Base-by-base conservation (phyloP, 75 land plant species). In the Chamaecyparis obtusa region DNA sequence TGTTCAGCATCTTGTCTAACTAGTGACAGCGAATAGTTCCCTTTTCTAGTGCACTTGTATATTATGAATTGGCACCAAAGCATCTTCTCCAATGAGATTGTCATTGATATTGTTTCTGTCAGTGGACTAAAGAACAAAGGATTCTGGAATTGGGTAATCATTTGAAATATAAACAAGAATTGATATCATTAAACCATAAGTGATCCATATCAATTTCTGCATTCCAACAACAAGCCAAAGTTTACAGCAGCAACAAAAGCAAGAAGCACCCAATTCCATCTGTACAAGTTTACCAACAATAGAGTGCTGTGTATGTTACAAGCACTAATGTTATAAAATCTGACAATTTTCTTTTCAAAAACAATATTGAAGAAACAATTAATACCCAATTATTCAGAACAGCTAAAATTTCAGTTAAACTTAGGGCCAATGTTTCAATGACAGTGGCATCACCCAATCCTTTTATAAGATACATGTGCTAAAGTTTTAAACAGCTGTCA, bases 361-460 rank as follows among this genome's bases (percentile, higher is more conserved):
- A 41, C 21, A 78, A 9, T 39, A 8, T 14, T 41, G 44, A 83
- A 43, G 24, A 24, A 44, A 9, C 16, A 41, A 27, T 44, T 30
- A 86, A 37, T 60, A 95, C 98, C 97, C 96, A 97, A 87, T 96
- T 94, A 51, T 89, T 83, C 88, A 14, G 14, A 33, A 16, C 19
- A 75, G 39, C 37, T 35, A 77, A 75, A 35, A 30, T 75, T 75
- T 32, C 32, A 32, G 36, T 35, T 35, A 13, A 3, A 13, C 37
- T 76, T 14, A 76, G 21, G 43, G 27, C 43, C 43, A 1, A 37
- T 78, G 19, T 6, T 77, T 41, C 27, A 39, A 78, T 24, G 1
- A 78, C 11, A 6, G n/a, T 41, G 46, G 44, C 21, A 78, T 39
- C 17, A 78, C 41, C 43, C 81, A 78, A 19, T 19, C 46, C 43